Evolutionary conservation across 768 basidiomycete species (phyloP).

Genomic region (Mycena metata): DNA sequence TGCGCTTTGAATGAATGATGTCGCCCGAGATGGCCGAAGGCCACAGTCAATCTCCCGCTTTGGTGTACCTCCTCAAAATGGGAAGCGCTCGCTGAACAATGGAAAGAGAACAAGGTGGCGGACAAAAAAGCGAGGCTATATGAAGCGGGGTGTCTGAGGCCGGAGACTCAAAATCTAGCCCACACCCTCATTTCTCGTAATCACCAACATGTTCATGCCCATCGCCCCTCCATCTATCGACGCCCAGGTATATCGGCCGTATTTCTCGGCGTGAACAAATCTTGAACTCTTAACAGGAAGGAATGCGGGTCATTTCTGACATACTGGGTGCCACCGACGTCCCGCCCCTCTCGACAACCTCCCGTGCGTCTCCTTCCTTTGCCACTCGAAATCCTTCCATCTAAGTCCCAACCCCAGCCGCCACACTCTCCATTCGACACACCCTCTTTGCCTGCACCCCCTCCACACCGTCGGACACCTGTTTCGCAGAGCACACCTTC

Average conservation of each 20-base stretch:
- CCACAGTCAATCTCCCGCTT: too few relatives aligned
- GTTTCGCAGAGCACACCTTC: neutral
- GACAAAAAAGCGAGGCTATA: too few relatives aligned
- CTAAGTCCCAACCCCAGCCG: too few relatives aligned
- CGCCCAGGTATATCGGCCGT: neutral
- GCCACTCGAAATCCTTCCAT: neutral
- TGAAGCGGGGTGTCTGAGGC: too few relatives aligned
- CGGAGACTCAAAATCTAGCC: too few relatives aligned
- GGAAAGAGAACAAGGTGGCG: too few relatives aligned
- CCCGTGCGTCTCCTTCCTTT: neutral
- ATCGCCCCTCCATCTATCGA: neutral
- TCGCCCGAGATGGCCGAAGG: too few relatives aligned
- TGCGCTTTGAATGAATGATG: too few relatives aligned
- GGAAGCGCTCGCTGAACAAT: too few relatives aligned
- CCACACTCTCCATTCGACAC: too few relatives aligned
- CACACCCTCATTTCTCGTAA: too few relatives aligned
- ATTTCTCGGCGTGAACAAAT: neutral
- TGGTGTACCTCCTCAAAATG: too few relatives aligned
- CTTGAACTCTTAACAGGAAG: neutral
- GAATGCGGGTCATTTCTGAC: slow-evolving; percentile 12
- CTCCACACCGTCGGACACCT: neutral
- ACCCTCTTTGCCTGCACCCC: neutral
- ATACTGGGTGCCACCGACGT: neutral
- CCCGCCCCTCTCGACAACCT: neutral
- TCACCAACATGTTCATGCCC: neutral